Percentiles rank a stretch among this genome's conserved stretches.
These are phyloP conservation scores for Talaromyces thailandensis DNA, from an alignment of 495 filamentous ascomycete genomes.

Conservation along the genomic window DNA sequence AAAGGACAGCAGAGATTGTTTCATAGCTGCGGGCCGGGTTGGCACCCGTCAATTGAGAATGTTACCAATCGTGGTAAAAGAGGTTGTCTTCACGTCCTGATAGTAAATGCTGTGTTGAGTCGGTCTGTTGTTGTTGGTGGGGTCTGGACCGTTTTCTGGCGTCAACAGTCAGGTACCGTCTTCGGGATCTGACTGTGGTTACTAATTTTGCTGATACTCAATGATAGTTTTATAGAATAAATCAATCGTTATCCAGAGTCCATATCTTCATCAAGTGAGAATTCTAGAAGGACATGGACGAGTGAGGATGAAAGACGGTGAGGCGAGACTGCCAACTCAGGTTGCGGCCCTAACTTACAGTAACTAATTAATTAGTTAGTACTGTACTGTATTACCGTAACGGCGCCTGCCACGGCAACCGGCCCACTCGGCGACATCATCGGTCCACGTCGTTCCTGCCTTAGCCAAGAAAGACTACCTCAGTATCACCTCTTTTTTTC, in stretches of 20 bases:
- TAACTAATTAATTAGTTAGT: neutral
- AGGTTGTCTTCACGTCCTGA: neutral
- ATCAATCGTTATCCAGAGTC: neutral
- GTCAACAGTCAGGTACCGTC: neutral
- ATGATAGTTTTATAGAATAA: neutral
- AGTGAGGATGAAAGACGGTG: neutral
- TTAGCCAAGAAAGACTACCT: conserved; percentile 19
- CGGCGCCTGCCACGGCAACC: conserved; percentile 5
- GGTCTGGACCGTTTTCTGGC: neutral
- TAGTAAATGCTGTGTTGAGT: neutral
- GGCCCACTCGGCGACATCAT: neutral
- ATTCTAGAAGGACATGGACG: neutral
- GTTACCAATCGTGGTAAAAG: neutral
- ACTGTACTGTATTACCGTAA: too few relatives aligned
- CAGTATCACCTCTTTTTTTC: neutral
- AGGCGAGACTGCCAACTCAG: neutral
- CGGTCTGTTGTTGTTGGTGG: neutral
- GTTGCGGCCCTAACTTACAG: neutral
- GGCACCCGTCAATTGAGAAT: neutral
- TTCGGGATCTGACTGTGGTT: neutral
- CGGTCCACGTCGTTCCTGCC: neutral
- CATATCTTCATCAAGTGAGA: neutral
- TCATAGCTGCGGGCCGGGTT: conserved; percentile 1
- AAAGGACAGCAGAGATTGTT: neutral
- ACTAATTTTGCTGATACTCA: neutral